Percentiles rank a stretch among this genome's conserved stretches.
These are phyloP conservation scores for Podila clonocystis DNA, from an alignment of 192 early-diverging fungal genomes.

Conservation along the genomic window DNA sequence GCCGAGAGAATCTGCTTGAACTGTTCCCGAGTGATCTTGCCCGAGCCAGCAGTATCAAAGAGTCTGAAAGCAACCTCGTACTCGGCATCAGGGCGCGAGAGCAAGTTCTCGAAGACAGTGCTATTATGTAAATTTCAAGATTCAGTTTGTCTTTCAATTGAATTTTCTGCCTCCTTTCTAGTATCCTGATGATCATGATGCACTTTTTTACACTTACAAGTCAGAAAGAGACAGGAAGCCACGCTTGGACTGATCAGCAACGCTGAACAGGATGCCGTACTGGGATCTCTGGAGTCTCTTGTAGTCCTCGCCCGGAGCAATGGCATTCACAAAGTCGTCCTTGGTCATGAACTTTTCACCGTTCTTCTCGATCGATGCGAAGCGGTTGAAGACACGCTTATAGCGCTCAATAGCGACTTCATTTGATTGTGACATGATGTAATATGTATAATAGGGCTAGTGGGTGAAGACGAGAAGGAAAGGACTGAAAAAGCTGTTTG, in stretches of 20 bases:
- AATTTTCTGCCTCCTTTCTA: not conserved
- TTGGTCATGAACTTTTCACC: slow-evolving; percentile 64
- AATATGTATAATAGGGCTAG: not conserved
- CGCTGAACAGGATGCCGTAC: slow-evolving; percentile 65
- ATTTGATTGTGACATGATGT: slow-evolving; percentile 31
- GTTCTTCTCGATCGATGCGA: slow-evolving; percentile 62
- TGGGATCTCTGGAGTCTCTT: slow-evolving; percentile 64
- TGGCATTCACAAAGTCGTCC: slow-evolving; percentile 68
- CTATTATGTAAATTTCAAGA: slow-evolving; percentile 1
- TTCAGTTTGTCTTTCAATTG: not conserved
- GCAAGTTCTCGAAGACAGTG: slow-evolving; percentile 67
- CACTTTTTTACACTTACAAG: slow-evolving; percentile 49
- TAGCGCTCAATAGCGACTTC: slow-evolving; percentile 52
- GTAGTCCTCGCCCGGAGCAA: slow-evolving; percentile 66
- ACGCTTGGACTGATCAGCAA: slow-evolving; percentile 62
- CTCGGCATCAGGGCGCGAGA: slow-evolving; percentile 74
- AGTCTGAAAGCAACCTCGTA: slow-evolving; percentile 78
- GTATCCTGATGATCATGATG: too few species aligned
- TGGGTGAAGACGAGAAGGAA: not conserved
- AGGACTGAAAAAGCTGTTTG: not conserved
- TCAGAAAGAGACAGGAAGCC: slow-evolving; percentile 66
- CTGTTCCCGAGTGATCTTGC: slow-evolving; percentile 72
- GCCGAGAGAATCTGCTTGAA: slow-evolving; percentile 71
- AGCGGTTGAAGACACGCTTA: slow-evolving; percentile 57
- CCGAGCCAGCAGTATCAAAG: slow-evolving; percentile 68